phyloP scores from a whole-genome alignment of 1,139 yeast genomes.

The Candida sojae region DNA sequence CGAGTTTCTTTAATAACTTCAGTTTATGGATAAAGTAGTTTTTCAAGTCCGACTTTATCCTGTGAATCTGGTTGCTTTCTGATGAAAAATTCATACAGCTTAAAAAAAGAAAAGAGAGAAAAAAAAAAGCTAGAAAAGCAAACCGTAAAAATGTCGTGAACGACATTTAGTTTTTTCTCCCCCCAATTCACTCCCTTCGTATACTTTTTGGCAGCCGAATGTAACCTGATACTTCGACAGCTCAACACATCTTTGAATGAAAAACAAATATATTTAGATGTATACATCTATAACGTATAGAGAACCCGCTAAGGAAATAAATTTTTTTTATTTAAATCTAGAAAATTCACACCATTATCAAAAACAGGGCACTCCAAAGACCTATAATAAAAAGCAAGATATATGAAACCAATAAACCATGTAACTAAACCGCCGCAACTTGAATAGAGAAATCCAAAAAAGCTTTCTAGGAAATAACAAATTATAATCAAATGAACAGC shows the following conservation, averaged over 20 bases:
- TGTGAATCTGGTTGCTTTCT: no score
- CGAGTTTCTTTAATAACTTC: not conserved
- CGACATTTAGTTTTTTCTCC: no score
- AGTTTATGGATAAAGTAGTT: no score
- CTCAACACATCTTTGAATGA: not conserved
- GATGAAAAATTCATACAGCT: no score
- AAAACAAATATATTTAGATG: not conserved
- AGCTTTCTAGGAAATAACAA: not conserved
- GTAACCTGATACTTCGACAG: no score
- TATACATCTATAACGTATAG: not conserved
- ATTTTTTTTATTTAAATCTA: no score
- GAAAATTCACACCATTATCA: not conserved
- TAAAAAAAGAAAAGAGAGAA: no score
- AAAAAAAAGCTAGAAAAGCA: no score
- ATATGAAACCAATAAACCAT: not conserved
- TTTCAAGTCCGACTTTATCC: no score
- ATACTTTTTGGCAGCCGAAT: no score
- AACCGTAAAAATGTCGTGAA: no score
- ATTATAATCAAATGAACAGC: not conserved
- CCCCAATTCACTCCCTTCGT: no score
- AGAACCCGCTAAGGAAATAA: not conserved
- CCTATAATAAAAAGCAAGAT: not conserved
- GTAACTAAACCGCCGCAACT: not conserved
- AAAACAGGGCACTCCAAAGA: not conserved
- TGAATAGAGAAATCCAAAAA: not conserved